Base-by-base conservation (phyloP, 164 flowering plant species). In the Chimonanthus salicifolius region DNA sequence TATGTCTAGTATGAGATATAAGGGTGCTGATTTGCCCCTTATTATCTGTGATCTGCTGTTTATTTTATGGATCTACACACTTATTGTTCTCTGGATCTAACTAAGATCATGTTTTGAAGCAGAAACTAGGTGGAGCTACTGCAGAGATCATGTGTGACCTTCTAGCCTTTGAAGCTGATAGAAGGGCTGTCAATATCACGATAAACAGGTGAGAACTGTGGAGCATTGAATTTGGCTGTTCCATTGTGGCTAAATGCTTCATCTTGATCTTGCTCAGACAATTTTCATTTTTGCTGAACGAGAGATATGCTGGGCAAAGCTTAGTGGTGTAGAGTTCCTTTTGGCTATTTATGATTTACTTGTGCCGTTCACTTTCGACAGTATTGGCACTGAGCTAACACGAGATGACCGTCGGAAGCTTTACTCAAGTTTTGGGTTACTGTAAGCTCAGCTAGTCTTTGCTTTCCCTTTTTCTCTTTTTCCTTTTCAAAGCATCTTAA, bases 101-200 rank as follows among this genome's bases (percentile, higher is more conserved):
- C 33, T 33, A 33, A 33, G 33, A 33, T 33, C 33, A 47, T 70
- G 1, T 74, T 69, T 64, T 54, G 44, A 3, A 44, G 70, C 74
- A 90, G 99, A 96, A 96, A 90, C 86, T 94, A 33, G 99, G 99
- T 15, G 99, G 99, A 58, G 99, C 98, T 49, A 94, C 99, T 66
- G 91, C 90, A 49, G 98, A 89, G 82, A 96, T 96, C 73, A 96
- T 96, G 98, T 92, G 96, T 77, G 97, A 96, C 81, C 92, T 96
- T 64, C 89, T 96, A 54, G 77, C 99, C 48, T 96, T 96, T 84
- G 99, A 96, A 84, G 99, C 99, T 67, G 99, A 96, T 74, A 83
- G 98, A 81, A 94, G 99, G 78, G 97, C 98, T 77, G 95, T 96
- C 58, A 94, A 94, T 81, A 96, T 96, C 74, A 90, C 94, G 66